phyloP scores from a whole-genome alignment of 2,329 filamentous ascomycete species.

The Microthyrium microscopicum region DNA sequence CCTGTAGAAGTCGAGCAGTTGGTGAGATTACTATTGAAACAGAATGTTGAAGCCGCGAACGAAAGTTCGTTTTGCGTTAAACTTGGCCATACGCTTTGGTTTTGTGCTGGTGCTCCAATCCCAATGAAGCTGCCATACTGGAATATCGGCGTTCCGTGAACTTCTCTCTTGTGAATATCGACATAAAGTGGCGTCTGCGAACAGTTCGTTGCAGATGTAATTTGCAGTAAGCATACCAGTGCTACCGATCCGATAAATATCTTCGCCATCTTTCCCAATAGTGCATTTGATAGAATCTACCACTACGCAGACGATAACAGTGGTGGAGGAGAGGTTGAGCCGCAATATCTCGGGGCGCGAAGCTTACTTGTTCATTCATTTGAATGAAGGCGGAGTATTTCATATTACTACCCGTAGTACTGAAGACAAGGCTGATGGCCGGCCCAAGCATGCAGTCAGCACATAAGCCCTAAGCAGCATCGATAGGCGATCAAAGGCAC shows the following conservation, averaged over 20 bases:
- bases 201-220: conserved; percentile 19
- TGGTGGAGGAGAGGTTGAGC: no score
- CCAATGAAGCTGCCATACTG: conserved; percentile 30
- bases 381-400: no score
- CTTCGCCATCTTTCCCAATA: conserved; percentile 17
- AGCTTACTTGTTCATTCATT: no score
- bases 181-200: conserved; percentile 24
- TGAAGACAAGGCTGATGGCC: no score
- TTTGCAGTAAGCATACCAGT: conserved; percentile 20
- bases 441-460: no score
- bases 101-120: conserved; percentile 25
- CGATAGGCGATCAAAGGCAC: no score
- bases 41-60: conserved; percentile 21
- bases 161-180: conserved; percentile 26
- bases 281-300: no score
- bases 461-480: no score
- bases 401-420: no score
- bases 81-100: conserved; percentile 28
- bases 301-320: no score
- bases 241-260: conserved; percentile 15
- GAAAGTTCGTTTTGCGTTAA: conserved; percentile 26
- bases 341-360: no score
- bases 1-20: conserved; percentile 18
- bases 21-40: conserved; percentile 18
- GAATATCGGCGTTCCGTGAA: conserved; percentile 22